Base-by-base conservation (phyloP, 2,329 filamentous ascomycete species). In the Colletotrichum lindemuthianum region DNA sequence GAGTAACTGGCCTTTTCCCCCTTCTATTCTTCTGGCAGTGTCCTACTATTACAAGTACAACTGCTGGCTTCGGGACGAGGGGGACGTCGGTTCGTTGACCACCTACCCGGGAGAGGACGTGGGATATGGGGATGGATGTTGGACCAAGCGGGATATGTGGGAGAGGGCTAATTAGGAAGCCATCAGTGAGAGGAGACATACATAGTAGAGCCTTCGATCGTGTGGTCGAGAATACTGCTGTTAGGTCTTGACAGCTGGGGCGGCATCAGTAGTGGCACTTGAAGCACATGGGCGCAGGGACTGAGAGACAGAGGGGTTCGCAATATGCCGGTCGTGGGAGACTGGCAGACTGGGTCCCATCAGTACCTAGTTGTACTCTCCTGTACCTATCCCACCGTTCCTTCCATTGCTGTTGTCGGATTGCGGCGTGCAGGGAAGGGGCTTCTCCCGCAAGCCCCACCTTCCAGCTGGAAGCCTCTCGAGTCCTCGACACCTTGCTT, bases 231-330 rank as follows among this genome's bases (percentile, higher is more conserved):
- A 13, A n/a, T 32, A 15, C 24, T 44, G n/a, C n/a, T n/a, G n/a
- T n/a, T n/a, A n/a, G 10, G 40, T 45, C 39, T 24, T 43, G n/a
- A n/a, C 12, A 47, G 44, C 44, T 56, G 52, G 59, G 44, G 57
- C 50, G 44, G 45, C 51, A 51, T 36, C 44, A 39, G 15, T 15
- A 16, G 39, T 55, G 45, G 40, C 33, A 61, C 45, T 13, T 44
- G 10, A 39, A 48, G 58, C 44, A 65, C 51, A 50, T 50, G 51
- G 58, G 15, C 36, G 58, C 58, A 61, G 52, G 61, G 61, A 60
- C 39, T 15, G 36, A n/a, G 10, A 41, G 12, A 34, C 33, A 52
- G 24, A 24, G 24, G 24, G 24, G 24, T 24, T 24, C 4, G 24
- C 5, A 24, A 24, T 24, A 24, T 24, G 24, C 24, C 24, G 24